phyloP scores from a whole-genome alignment of 164 flowering plant species.

The Chimonanthus praecox region DNA sequence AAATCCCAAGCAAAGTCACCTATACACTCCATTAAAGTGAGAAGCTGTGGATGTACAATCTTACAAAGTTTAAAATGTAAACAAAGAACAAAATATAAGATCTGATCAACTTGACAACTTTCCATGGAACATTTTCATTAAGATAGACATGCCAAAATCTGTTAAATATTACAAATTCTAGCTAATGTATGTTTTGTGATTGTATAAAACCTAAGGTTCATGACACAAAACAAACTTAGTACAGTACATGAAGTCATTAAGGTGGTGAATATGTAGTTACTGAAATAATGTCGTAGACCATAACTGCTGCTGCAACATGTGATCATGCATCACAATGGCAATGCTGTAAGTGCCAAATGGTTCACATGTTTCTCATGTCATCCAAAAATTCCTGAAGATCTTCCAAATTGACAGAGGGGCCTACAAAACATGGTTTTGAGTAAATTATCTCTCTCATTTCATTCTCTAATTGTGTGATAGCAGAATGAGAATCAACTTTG shows the following conservation, averaged over 20 bases:
- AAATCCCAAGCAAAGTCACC: neutral
- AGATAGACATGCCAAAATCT: neutral
- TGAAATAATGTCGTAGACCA: neutral
- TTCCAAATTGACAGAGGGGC: neutral
- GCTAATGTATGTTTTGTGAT: neutral
- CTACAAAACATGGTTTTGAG: neutral
- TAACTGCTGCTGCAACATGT: neutral
- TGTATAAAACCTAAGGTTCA: neutral
- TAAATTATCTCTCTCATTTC: too few species aligned
- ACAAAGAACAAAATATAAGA: too few species aligned
- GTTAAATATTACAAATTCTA: neutral
- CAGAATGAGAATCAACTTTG: neutral
- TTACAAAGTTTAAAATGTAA: too few species aligned
- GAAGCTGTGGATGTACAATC: too few species aligned
- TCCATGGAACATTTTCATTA: neutral
- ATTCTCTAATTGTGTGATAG: neutral
- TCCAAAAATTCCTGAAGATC: conserved; percentile 3
- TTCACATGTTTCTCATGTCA: neutral
- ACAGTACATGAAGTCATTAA: too few species aligned
- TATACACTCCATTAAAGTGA: neutral
- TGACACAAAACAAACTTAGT: neutral
- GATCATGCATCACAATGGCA: neutral
- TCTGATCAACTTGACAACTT: neutral
- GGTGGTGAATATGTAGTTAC: neutral
- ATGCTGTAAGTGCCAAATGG: neutral